phyloP scores from a whole-genome alignment of 805 yeast species.

The Pichia scutulata region DNA sequence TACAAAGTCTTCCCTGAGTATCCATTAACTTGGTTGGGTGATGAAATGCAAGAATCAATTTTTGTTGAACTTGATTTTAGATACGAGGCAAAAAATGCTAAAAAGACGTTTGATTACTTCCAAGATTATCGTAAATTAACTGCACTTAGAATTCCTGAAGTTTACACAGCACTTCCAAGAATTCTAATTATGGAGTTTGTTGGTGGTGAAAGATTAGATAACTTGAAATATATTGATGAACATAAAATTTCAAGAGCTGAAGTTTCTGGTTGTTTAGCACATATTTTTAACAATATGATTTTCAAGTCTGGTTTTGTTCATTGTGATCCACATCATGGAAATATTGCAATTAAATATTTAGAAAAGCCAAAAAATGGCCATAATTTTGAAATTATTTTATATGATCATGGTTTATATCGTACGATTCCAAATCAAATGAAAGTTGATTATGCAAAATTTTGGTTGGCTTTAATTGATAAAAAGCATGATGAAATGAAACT shows the following conservation, averaged over 20 bases:
- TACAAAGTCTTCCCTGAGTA: constrained; percentile 84
- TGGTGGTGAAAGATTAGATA: constrained; percentile 77
- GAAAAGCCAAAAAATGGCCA: constrained; percentile 32
- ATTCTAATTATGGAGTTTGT: constrained; percentile 84
- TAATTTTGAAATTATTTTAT: constrained; percentile 85
- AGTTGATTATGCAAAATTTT: constrained; percentile 78
- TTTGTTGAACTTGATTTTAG: constrained; percentile 86
- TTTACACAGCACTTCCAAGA: constrained; percentile 58
- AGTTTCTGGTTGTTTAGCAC: constrained; percentile 80
- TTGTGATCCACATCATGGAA: constrained; percentile 98
- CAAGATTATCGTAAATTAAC: constrained; percentile 47
- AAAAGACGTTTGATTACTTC: constrained; percentile 62
- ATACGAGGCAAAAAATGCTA: constrained; percentile 79
- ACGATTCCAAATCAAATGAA: constrained; percentile 71
- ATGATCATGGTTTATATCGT: constrained; percentile 93
- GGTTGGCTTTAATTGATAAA: constrained; percentile 80
- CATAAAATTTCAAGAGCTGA: constrained; percentile 65
- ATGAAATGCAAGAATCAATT: constrained; percentile 80
- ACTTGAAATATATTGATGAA: constrained; percentile 52
- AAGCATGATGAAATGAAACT: constrained; percentile 57
- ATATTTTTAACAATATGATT: constrained; percentile 90
- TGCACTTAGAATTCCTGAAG: constrained; percentile 72
- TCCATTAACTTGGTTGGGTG: constrained; percentile 92
- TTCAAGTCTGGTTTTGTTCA: constrained; percentile 89
- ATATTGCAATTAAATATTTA: constrained; percentile 67